A percentile compares a stretch with the other conserved stretches of the same genome.
phyloP scores from a whole-genome alignment of 169 alveolate species.

The Eimeria acervulina region DNA sequence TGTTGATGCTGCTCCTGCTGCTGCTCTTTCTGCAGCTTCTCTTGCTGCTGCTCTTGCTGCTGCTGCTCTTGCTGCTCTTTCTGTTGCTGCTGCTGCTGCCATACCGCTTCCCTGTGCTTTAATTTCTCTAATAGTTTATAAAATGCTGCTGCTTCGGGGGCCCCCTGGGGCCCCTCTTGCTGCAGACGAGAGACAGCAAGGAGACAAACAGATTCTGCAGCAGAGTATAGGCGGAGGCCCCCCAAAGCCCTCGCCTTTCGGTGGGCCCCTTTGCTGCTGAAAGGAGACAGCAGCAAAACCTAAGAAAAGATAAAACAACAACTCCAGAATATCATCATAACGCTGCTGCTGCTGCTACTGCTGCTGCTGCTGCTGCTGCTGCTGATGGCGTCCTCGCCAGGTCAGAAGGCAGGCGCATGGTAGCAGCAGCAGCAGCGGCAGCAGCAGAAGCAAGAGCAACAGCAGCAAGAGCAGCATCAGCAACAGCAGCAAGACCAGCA shows the following conservation, averaged over 20 bases:
- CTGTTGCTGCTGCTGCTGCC: not conserved
- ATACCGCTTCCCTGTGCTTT: not conserved
- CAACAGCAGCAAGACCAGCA: too few relatives aligned
- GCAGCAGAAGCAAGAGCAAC: not conserved
- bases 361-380: conserved; percentile 15
- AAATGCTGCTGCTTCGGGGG: conserved; percentile 3
- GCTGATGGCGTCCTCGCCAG: not conserved
- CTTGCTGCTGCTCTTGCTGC: conserved; percentile 7
- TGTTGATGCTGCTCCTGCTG: not conserved
- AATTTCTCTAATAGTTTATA: not conserved
- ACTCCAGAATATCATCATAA: not conserved
- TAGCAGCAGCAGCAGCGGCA: not conserved
- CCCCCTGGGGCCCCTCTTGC: not conserved
- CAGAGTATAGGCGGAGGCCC: not conserved
- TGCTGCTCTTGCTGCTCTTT: not conserved
- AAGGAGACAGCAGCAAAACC: too few relatives aligned
- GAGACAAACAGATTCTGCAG: not conserved
- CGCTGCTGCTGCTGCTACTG: conserved; percentile 11
- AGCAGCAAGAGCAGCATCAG: too few relatives aligned
- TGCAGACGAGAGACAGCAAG: not conserved
- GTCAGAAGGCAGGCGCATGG: too few relatives aligned
- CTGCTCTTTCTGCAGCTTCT: conserved; percentile 3
- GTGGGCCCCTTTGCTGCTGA: not conserved
- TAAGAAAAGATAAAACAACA: not conserved
- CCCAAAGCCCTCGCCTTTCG: conserved; percentile 6